Percentiles rank a stretch among this genome's conserved stretches.
These are phyloP conservation scores for Boeremia lycopersici DNA, from an alignment of 2,329 filamentous ascomycete genomes.

Conservation along the genomic window DNA sequence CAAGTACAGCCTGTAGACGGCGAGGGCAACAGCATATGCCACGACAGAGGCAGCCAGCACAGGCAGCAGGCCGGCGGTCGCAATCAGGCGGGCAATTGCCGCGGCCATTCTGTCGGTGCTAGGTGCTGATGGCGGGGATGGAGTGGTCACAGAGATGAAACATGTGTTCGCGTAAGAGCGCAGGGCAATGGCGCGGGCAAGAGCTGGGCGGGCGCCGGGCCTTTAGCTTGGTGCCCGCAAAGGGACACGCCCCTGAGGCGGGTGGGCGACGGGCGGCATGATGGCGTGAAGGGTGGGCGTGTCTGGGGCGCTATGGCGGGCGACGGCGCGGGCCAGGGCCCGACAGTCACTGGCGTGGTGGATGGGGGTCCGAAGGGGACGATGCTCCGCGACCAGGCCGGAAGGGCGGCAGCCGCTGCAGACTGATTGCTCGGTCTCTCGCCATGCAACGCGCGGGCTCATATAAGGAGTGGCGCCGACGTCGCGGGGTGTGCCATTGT, in stretches of 20 bases:
- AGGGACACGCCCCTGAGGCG: background rate
- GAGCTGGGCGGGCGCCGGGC: no score
- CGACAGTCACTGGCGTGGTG: background rate
- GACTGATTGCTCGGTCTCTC: background rate
- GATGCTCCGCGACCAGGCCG: no score
- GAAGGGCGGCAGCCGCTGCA: background rate
- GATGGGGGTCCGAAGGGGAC: background rate
- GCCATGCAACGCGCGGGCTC: background rate
- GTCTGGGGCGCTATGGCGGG: no score
- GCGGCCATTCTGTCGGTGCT: slow-evolving; percentile 6
- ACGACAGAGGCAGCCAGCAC: slow-evolving; percentile 17
- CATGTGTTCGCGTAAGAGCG: slow-evolving; percentile 3
- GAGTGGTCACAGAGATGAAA: slow-evolving; percentile 11
- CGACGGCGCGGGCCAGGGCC: no score
- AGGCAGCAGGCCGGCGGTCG: slow-evolving; percentile 14
- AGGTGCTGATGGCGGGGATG: slow-evolving; percentile 1
- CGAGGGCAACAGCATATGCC: slow-evolving; percentile 27
- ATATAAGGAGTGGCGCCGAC: background rate
- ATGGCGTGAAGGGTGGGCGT: background rate
- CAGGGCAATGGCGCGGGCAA: no score
- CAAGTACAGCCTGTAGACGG: slow-evolving; percentile 50
- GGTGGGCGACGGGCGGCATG: background rate
- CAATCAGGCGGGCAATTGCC: slow-evolving; percentile 5
- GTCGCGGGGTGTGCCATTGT: no score
- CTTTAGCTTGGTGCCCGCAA: background rate